Evolutionary conservation across 2,329 filamentous ascomycete species (phyloP).

Genomic region (Diplodia sapinea): DNA sequence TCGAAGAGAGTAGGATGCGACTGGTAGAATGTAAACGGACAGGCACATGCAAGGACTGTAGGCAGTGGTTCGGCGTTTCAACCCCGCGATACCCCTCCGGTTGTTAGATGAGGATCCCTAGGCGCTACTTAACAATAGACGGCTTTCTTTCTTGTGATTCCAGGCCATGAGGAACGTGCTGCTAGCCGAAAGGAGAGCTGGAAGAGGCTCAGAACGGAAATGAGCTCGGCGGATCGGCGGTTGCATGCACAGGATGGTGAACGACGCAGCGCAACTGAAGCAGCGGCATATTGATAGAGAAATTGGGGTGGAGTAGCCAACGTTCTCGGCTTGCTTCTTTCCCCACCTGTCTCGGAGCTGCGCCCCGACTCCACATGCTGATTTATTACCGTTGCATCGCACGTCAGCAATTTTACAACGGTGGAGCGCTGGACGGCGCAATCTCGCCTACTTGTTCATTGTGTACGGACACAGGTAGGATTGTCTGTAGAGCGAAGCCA

Average conservation of each 20-base stretch:
- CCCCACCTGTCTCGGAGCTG: not conserved
- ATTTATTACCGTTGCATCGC: not conserved
- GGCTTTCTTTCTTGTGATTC: too few species aligned
- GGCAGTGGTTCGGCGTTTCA: not conserved
- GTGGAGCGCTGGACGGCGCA: not conserved
- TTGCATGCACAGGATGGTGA: not conserved
- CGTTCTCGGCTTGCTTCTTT: not conserved
- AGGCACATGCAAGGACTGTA: not conserved
- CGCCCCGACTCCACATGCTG: not conserved
- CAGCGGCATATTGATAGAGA: not conserved
- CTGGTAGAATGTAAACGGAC: not conserved
- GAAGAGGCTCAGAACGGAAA: too few species aligned
- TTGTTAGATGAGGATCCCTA: not conserved
- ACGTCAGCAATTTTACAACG: not conserved
- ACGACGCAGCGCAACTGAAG: not conserved
- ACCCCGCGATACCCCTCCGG: constrained; percentile 6
- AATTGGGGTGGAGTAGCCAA: not conserved
- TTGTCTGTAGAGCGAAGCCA: not conserved
- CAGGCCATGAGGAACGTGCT: too few species aligned
- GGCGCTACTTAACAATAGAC: not conserved
- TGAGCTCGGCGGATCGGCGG: too few species aligned
- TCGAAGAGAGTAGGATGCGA: not conserved
- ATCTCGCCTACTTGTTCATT: not conserved
- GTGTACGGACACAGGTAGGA: too few species aligned
- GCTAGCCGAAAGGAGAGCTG: too few species aligned